Evolutionary conservation across 2,329 filamentous ascomycete species (phyloP), one percentile per base, ranked within the genome.

Genomic region (Colletotrichum salicis): DNA sequence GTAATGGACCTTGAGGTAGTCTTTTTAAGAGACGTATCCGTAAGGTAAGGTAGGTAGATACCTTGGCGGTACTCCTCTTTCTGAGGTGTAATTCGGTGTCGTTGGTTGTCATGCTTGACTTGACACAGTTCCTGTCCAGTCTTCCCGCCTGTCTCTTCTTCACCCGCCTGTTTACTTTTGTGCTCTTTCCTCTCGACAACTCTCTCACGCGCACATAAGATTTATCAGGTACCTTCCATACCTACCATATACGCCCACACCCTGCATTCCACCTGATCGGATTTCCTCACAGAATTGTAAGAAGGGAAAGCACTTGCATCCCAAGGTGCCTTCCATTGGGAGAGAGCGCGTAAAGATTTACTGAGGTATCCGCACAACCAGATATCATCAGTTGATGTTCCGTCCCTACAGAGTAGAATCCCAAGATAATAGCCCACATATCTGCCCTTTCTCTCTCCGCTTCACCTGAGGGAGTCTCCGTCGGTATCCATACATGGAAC

Each of bases 81-180:
- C 41, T 52, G 51, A n/a, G 45, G 60, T 45, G 19, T 4, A 48
- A n/a, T 10, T 10, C 19, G 41, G 41, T 48, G 22, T 68, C 41
- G 59, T 33, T 29, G 19, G 24, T 29, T 51, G 41, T 51, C 45
- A 24, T 48, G 19, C 41, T 48, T n/a, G 19, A 48, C 48, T 37
- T 59, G 41, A 65, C 13, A 45, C 64, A 52, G 27, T 15, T 67
- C 12, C 51, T 27, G 37, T 55, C 29, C 35, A 35, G 31, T 45
- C 64, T 31, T 56, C 6, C 15, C 54, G 37, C 29, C 61, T 65
- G 67, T 64, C 52, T 48, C 31, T 64, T 37, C 67, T 35, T 59
- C 35, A 58, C 22, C 29, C 45, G 37, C 48, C 45, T 31, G 31
- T 56, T 70, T 48, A 51, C 62, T 51, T 57, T 60, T 52, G 15